phyloP scores from a whole-genome alignment of 768 basidiomycete species.

The Mycena belliarum region DNA sequence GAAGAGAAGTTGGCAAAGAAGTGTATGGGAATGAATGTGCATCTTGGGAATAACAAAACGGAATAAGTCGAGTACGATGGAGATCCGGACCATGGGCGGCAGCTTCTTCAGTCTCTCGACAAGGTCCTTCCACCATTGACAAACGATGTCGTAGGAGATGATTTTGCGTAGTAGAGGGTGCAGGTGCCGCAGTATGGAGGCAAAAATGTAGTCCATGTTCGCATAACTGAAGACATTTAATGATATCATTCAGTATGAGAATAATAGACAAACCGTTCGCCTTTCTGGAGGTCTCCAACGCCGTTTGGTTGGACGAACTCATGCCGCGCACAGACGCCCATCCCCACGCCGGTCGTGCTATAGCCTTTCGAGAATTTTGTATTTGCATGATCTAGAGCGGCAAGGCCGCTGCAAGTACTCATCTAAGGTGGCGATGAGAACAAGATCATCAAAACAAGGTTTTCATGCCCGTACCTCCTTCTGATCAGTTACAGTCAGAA shows the following conservation, averaged over 20 bases:
- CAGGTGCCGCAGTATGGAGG: too few relatives aligned
- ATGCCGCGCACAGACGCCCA: neutral
- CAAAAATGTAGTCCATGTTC: too few relatives aligned
- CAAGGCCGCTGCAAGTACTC: neutral
- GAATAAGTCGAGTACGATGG: neutral
- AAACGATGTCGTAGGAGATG: too few relatives aligned
- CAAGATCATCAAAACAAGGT: neutral
- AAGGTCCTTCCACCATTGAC: too few relatives aligned
- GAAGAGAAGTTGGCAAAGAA: slow-evolving; percentile 21
- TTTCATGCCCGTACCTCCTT: slow-evolving; percentile 6
- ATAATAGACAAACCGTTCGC: neutral
- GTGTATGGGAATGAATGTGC: too few relatives aligned
- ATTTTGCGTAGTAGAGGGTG: too few relatives aligned
- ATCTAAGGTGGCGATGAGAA: neutral
- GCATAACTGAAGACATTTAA: neutral
- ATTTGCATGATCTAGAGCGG: neutral
- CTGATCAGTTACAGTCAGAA: slow-evolving; percentile 7
- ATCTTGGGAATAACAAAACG: too few relatives aligned
- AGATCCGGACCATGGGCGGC: neutral
- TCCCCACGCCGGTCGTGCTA: too few relatives aligned
- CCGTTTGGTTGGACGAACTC: neutral
- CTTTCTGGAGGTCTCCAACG: neutral
- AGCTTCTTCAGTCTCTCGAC: too few relatives aligned
- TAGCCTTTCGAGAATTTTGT: too few relatives aligned
- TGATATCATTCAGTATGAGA: neutral